Conservation (phyloP, 345 rosid species). For the Syzygium jambos region DNA sequence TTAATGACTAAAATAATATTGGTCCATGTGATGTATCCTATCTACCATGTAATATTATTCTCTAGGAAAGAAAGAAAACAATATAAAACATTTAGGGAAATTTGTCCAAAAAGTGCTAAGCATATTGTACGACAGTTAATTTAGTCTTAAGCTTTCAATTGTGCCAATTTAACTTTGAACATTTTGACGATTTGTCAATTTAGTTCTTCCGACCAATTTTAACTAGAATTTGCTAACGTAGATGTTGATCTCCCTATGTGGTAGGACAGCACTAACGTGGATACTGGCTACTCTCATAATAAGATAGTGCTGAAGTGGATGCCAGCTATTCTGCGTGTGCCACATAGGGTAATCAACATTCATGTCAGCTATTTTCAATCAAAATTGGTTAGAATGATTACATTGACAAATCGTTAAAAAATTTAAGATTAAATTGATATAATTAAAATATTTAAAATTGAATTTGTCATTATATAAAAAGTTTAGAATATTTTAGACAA, state of each 20-base stretch:
- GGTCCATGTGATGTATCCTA: not conserved
- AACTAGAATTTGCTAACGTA: not conserved
- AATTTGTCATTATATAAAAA: not conserved
- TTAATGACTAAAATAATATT: not conserved
- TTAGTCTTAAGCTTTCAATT: not conserved
- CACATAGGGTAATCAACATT: not conserved
- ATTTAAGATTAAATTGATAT: not conserved
- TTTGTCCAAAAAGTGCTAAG: not conserved
- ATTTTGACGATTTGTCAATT: not conserved
- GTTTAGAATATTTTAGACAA: not conserved
- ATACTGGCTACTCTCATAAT: too few relatives aligned
- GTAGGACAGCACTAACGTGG: too few relatives aligned
- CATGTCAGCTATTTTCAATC: accelerated
- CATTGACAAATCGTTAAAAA: not conserved
- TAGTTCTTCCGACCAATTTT: not conserved
- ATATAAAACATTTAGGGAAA: not conserved
- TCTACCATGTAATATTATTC: not conserved
- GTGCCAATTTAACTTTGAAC: not conserved
- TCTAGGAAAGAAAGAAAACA: not conserved
- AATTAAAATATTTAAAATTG: not conserved
- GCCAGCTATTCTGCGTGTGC: too few relatives aligned
- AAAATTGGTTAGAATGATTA: not conserved
- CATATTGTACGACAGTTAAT: not conserved
- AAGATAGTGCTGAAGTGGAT: too few relatives aligned
- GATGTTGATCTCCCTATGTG: not conserved